Evolutionary conservation across 164 flowering plant genomes (phyloP).

Genomic region (Warburgia ugandensis): DNA sequence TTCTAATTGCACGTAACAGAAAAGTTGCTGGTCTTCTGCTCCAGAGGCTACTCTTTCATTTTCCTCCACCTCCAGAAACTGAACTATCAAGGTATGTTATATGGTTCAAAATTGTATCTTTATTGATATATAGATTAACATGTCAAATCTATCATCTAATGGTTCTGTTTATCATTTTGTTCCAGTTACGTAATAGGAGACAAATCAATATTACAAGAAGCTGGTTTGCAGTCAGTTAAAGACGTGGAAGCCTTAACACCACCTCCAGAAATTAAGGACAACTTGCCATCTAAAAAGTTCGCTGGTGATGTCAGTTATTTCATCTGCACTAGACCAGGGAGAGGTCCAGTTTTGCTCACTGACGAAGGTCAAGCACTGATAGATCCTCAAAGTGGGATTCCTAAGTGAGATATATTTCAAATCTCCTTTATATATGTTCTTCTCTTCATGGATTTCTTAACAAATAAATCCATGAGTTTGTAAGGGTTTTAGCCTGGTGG

Average conservation of each 20-base stretch:
- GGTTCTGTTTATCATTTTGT: not conserved
- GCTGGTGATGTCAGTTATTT: conserved; percentile 80
- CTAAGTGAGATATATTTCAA: conserved; percentile 44
- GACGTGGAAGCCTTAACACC: conserved; percentile 65
- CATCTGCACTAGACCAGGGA: conserved; percentile 90
- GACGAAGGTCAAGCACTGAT: conserved; percentile 67
- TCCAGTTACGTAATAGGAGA: conserved; percentile 83
- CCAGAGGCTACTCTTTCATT: conserved; percentile 52
- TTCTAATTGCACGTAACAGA: conserved; percentile 56
- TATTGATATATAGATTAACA: too few species aligned
- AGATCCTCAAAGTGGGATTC: conserved; percentile 72
- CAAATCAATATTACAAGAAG: conserved; percentile 72
- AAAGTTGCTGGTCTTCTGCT: conserved; percentile 50
- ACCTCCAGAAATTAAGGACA: conserved; percentile 67
- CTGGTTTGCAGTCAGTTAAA: conserved; percentile 46
- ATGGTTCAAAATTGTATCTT: too few species aligned
- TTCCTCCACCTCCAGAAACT: conserved; percentile 49
- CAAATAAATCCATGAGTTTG: too few species aligned
- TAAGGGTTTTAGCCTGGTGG: too few species aligned
- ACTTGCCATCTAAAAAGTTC: conserved; percentile 28
- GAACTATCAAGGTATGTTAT: conserved; percentile 34
- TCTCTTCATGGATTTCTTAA: too few species aligned
- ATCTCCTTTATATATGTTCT: too few species aligned
- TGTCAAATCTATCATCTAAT: too few species aligned
- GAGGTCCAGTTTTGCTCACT: conserved; percentile 64